Base-by-base conservation (phyloP, 1,139 yeast genomes). In the Pichia sp. region DNA sequence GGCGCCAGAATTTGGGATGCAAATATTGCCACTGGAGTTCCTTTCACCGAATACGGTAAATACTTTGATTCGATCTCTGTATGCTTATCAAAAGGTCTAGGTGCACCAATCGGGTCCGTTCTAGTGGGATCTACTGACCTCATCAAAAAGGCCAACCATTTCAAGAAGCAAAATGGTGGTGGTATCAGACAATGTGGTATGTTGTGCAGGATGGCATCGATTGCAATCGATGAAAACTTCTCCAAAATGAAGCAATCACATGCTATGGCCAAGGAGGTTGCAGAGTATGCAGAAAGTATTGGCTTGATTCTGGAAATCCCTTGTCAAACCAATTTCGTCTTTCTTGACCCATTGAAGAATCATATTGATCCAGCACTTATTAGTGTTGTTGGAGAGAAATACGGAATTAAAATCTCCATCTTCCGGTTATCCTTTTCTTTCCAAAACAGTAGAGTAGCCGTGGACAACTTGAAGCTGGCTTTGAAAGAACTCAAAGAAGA, bases 1-100 rank as follows among this genome's bases (percentile, higher is more conserved):
- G 98, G 98, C 58, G 98, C 98, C 16, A 78, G 98, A 63, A 76
- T 92, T 57, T 91, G 96, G 95, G 90, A 92, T 67, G 97, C 97
- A 2, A 75, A 84, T 40, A 85, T 80, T n/a, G 92, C 80, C 46
- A 80, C 95, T 20, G 91, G 87, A 6, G 75, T 88, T 44, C 72
- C 87, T 10, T 71, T 91, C 57, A 72, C 71, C 48, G 90, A 88
- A 66, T 90, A 85, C 71, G 88, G 96, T 64, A 75, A 80, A 60
- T 75, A 83, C 62, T 91, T 92, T 69, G 97, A 92, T 72, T 83
- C 95, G 41, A 88, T 92, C 51, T 88, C 96, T 5, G 78, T 92
- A 56, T 92, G 98, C 71, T 74, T 92, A 60, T 87, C 96, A 54
- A 92, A 92, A 73, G 87, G 96, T 4, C 76, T 92, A 64, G 97